These are phyloP conservation scores for Vanilla planifolia DNA, from an alignment of 106 monocot genomes.

Conservation along the genomic window DNA sequence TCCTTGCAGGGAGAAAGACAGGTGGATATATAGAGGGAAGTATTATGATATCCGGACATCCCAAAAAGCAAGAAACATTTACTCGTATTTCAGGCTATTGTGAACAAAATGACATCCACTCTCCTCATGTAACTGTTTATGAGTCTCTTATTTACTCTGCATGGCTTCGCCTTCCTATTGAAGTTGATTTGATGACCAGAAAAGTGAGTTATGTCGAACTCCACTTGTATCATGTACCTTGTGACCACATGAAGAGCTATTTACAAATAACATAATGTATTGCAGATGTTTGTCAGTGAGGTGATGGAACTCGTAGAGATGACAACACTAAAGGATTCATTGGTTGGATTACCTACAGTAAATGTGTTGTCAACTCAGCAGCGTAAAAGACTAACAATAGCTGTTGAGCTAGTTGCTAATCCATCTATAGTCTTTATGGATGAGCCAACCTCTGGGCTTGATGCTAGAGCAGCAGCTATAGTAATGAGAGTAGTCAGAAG, in stretches of 20 bases:
- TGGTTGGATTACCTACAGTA: slow-evolving; percentile 39
- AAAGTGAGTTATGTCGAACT: slow-evolving; percentile 23
- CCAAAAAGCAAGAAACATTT: slow-evolving; percentile 81
- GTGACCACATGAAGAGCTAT: background rate
- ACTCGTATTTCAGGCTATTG: slow-evolving; percentile 79
- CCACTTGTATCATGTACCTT: background rate
- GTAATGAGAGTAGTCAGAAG: slow-evolving; percentile 62
- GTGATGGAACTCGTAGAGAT: slow-evolving; percentile 50
- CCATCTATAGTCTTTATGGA: slow-evolving; percentile 88
- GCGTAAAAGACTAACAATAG: slow-evolving; percentile 42
- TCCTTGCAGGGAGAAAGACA: slow-evolving; percentile 73
- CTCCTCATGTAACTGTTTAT: slow-evolving; percentile 64
- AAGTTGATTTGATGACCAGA: slow-evolving; percentile 43
- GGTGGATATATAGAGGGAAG: slow-evolving; percentile 73
- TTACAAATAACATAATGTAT: background rate
- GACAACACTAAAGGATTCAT: slow-evolving; percentile 16
- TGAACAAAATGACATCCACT: slow-evolving; percentile 82
- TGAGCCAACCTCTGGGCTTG: slow-evolving; percentile 57
- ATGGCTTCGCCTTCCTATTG: slow-evolving; percentile 58
- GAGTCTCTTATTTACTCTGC: slow-evolving; percentile 70
- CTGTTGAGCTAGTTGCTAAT: slow-evolving; percentile 66
- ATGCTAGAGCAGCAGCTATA: slow-evolving; percentile 46
- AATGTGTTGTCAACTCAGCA: slow-evolving; percentile 51
- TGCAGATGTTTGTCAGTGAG: slow-evolving; percentile 41
- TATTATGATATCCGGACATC: slow-evolving; percentile 57